These are phyloP conservation scores for Fusarium oligoseptatum DNA, from an alignment of 2,329 filamentous ascomycete genomes.

Conservation along the genomic window DNA sequence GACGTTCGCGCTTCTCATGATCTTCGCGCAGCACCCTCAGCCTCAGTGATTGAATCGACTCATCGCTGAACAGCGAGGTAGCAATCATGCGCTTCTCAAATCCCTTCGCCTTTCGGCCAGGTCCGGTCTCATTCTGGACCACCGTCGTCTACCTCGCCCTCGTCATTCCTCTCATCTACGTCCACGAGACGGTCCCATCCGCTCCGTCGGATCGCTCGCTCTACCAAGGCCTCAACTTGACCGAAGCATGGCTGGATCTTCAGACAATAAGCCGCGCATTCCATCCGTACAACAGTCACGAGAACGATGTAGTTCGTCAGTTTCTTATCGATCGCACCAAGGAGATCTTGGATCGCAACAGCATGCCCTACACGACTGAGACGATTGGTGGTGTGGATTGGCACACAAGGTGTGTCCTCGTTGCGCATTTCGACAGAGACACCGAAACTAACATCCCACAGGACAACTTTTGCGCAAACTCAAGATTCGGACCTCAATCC, in stretches of 20 bases:
- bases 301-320: constrained; percentile 83
- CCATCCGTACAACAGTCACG: constrained; percentile 89
- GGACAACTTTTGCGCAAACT: constrained; percentile 8
- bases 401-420: constrained; percentile 41
- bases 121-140: constrained; percentile 85
- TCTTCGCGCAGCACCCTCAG: constrained; percentile 8
- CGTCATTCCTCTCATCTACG: constrained; percentile 76
- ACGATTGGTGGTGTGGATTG: constrained; percentile 49
- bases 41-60: constrained; percentile 12
- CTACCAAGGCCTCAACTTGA: constrained; percentile 78
- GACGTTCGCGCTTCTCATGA: constrained; percentile 17
- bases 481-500: neutral
- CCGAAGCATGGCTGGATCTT: constrained; percentile 88
- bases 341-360: constrained; percentile 75
- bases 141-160: constrained; percentile 83
- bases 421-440: neutral
- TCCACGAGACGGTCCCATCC: constrained; percentile 82
- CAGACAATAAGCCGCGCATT: constrained; percentile 79
- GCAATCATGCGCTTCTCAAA: constrained; percentile 56
- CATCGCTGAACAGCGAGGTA: constrained; percentile 1
- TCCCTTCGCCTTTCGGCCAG: constrained; percentile 81
- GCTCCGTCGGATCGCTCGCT: constrained; percentile 66
- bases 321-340: constrained; percentile 81
- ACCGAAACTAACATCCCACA: constrained; percentile 14
- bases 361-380: constrained; percentile 61